Conservation (phyloP, 2,329 filamentous ascomycete species). For the Botrytis deweyae region DNA sequence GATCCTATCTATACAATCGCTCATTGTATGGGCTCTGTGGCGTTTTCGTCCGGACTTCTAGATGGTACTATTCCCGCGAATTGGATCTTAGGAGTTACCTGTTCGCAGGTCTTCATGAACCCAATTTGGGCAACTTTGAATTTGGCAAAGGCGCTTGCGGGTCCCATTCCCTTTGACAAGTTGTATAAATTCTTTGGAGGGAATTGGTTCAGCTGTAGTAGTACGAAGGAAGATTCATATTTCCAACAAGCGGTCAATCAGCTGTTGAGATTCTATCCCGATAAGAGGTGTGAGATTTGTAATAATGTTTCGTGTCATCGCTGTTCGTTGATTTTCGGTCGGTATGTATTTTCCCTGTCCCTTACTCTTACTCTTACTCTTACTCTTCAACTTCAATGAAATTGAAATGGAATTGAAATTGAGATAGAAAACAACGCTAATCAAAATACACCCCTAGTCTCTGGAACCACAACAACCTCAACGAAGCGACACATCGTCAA, state of each 20-base stretch:
- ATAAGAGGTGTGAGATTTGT: slow-evolving; percentile 56
- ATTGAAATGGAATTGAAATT: neutral
- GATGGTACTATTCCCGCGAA: slow-evolving; percentile 57
- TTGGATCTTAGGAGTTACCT: slow-evolving; percentile 59
- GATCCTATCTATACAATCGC: slow-evolving; percentile 55
- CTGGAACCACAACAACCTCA: slow-evolving; percentile 65
- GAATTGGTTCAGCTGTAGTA: slow-evolving; percentile 55
- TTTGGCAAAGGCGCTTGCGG: slow-evolving; percentile 52
- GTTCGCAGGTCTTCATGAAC: slow-evolving; percentile 64
- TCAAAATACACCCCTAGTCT: slow-evolving; percentile 31
- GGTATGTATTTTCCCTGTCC: slow-evolving; percentile 40
- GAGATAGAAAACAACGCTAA: neutral
- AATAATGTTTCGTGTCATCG: slow-evolving; percentile 62
- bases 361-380: neutral
- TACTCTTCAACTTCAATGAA: neutral
- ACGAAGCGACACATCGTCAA: slow-evolving; percentile 62
- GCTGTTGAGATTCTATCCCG: slow-evolving; percentile 57
- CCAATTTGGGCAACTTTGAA: slow-evolving; percentile 58
- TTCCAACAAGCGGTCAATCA: slow-evolving; percentile 56
- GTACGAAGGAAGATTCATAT: slow-evolving; percentile 47
- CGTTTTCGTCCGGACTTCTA: slow-evolving; percentile 57
- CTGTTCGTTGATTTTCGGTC: slow-evolving; percentile 58
- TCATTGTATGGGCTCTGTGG: slow-evolving; percentile 64
- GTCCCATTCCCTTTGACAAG: slow-evolving; percentile 49
- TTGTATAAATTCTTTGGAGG: slow-evolving; percentile 51